These are phyloP conservation scores for Rhizopogon vinicolor DNA, from an alignment of 768 basidiomycete species.

Conservation along the genomic window DNA sequence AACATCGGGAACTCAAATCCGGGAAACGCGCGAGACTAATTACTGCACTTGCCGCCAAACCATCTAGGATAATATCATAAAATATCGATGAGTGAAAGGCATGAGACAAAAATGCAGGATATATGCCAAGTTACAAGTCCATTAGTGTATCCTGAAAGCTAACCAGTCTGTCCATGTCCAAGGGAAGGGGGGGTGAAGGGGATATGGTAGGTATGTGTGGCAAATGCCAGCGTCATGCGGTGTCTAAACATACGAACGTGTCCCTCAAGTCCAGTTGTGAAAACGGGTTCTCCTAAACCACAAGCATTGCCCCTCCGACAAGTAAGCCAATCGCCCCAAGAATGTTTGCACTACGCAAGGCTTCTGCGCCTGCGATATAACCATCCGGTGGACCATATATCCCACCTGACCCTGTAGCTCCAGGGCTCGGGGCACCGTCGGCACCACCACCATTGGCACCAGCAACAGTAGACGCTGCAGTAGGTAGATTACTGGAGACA, in stretches of 20 bases:
- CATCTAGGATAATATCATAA: slow-evolving; percentile 4
- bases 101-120: slow-evolving; percentile 11
- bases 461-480: slow-evolving; percentile 50
- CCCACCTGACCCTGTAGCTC: slow-evolving; percentile 38
- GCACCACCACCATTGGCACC: slow-evolving; percentile 44
- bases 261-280: background rate
- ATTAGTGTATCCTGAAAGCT: slow-evolving; percentile 11
- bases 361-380: slow-evolving; percentile 55
- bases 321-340: slow-evolving; percentile 41
- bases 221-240: background rate
- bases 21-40: background rate
- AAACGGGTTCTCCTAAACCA: slow-evolving; percentile 28
- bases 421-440: slow-evolving; percentile 59
- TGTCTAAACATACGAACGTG: background rate
- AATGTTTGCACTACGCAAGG: slow-evolving; percentile 41
- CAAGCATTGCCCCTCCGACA: slow-evolving; percentile 44
- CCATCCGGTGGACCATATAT: slow-evolving; percentile 64
- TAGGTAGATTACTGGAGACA: slow-evolving; percentile 44
- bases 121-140: slow-evolving; percentile 15
- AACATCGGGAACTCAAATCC: no score
- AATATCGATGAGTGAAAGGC: slow-evolving; percentile 21
- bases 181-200: background rate
- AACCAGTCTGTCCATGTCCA: slow-evolving; percentile 9
- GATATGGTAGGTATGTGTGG: background rate
- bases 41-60: background rate